Base-by-base conservation (phyloP, 768 basidiomycete species). In the Boletus vermiculosoides region DNA sequence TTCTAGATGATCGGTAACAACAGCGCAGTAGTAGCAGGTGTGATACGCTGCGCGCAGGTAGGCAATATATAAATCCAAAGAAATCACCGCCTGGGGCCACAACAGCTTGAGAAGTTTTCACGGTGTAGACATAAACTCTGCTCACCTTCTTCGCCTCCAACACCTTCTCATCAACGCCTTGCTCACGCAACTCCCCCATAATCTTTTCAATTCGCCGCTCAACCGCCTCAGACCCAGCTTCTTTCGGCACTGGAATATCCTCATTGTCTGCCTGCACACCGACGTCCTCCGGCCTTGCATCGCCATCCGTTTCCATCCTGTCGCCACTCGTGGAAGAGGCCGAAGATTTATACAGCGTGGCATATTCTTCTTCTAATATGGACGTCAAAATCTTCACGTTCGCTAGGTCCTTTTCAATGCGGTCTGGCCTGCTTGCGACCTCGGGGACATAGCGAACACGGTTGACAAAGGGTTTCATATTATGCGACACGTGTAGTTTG, bases 1-100 rank as follows among this genome's bases (percentile, higher is more conserved):
- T 77, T 99, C 97, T 73, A 90, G 76, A 77, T 94, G 94, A 76
- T 96, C 89, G 71, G 87, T 89, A 64, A 92, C 84, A 70, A 92
- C 86, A 66, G 89, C 87, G 80, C 97, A 99, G 77, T 99, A 99
- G 77, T 96, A 99, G 83, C 97, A 97, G 68, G 92, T 87, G 82
- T 93, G 83, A 75, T 89, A 94, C 53, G 91, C 95, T 71, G 86
- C 82, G 64, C 97, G 92, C 69, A 99, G 78, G 76, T 97, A 98
- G 50, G 89, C 87, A 73, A 98, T 79, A 74, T 94, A 94, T 73
- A 96, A 78, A 77, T 99, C 97, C 73, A 98, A 82, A 66, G 90
- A 83, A 66, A 94, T 77, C 67, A 84, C 81, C 65, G 85, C 84
- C 91, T 94, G 59, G 50, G 37, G 70, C 37, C 65, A 57, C 33